Conservation (phyloP, 257 asterid genomes). For the Penstemon newberryi region DNA sequence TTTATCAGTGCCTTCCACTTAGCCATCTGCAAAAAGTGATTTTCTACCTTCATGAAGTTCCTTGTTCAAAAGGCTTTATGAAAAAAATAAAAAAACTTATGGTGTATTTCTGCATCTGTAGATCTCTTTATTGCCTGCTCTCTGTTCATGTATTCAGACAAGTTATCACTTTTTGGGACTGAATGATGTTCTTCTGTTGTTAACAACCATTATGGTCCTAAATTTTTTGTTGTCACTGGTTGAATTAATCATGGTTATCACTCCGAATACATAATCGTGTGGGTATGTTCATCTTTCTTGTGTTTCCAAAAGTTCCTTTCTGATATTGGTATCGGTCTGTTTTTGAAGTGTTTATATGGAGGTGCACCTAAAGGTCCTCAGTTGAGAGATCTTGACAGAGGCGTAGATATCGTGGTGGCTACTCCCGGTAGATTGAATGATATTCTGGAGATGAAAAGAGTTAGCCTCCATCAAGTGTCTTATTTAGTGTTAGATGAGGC, state of each 20-base stretch:
- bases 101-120: conserved; percentile 11
- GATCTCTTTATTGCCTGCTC: conserved; percentile 15
- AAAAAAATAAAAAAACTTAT: background rate
- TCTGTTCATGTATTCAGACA: background rate
- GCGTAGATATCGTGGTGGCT: conserved; percentile 93
- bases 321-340: conserved; percentile 27
- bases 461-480: conserved; percentile 86
- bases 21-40: background rate
- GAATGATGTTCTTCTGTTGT: conserved; percentile 2
- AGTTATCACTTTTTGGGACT: background rate
- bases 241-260: background rate
- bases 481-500: conserved; percentile 98
- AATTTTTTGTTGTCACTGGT: background rate
- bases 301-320: conserved; percentile 10
- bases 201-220: background rate
- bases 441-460: conserved; percentile 87
- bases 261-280: background rate
- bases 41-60: background rate
- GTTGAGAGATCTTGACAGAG: conserved; percentile 77
- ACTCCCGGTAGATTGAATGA: conserved; percentile 98
- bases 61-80: background rate
- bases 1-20: conserved; percentile 21
- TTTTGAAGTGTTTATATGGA: conserved; percentile 74
- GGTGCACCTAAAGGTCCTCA: conserved; percentile 95
- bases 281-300: background rate